Conservation (phyloP, 1,284 basidiomycete genomes). For the Ustilago sp. region DNA sequence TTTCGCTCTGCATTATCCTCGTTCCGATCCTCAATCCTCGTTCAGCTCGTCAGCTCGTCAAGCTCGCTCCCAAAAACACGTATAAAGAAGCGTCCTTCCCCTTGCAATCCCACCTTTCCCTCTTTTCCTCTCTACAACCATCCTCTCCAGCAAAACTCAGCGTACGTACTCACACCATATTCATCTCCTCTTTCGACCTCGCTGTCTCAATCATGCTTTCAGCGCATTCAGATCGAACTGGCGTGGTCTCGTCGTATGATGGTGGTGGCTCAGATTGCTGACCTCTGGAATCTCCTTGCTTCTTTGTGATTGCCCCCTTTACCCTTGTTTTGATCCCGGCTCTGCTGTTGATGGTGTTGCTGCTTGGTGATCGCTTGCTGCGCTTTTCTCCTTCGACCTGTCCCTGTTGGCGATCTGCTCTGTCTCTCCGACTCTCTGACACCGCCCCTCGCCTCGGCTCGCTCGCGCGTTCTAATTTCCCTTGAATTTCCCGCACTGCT, state of each 20-base stretch:
- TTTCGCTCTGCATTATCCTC: slow-evolving; percentile 2
- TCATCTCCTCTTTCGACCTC: background rate
- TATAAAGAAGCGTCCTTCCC: slow-evolving; percentile 41
- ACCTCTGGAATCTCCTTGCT: slow-evolving; percentile 12
- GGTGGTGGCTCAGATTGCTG: slow-evolving; percentile 17
- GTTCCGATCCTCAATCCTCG: slow-evolving; percentile 3
- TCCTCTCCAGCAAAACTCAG: slow-evolving; percentile 34
- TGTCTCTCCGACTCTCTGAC: slow-evolving; percentile 17
- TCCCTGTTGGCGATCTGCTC: slow-evolving; percentile 9
- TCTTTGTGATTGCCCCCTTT: slow-evolving; percentile 4
- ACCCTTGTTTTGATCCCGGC: slow-evolving; percentile 12
- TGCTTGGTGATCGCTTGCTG: background rate
- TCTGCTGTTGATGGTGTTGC: slow-evolving; percentile 16
- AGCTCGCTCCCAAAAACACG: slow-evolving; percentile 21
- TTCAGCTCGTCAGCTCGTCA: background rate
- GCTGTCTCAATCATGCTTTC: slow-evolving; percentile 1
- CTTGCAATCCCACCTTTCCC: slow-evolving; percentile 7
- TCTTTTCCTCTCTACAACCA: slow-evolving; percentile 45
- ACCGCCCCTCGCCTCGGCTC: slow-evolving; percentile 28
- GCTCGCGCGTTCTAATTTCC: slow-evolving; percentile 32
- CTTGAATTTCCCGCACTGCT: slow-evolving; percentile 48
- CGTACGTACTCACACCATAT: slow-evolving; percentile 40
- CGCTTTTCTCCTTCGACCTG: background rate
- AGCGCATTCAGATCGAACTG: slow-evolving; percentile 1
- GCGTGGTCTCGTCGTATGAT: background rate